These are phyloP conservation scores for Parasitella parasitica DNA, from an alignment of 371 early-diverging fungal species.

Conservation along the genomic window DNA sequence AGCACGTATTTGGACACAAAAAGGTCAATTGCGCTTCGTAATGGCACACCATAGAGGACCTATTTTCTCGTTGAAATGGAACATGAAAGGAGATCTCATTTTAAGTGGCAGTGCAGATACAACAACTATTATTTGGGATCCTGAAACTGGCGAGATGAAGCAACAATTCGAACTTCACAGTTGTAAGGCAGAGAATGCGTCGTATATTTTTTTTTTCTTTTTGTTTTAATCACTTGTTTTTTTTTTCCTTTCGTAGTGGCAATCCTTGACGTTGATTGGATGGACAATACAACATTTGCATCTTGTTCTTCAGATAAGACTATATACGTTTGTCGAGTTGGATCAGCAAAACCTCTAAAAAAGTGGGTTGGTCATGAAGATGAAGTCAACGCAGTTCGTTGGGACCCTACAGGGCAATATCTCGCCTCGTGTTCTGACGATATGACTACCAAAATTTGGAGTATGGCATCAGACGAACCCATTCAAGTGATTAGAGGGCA, in stretches of 20 bases:
- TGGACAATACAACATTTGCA: constrained; percentile 88
- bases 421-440: constrained; percentile 95
- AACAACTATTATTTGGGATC: constrained; percentile 86
- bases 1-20: constrained; percentile 83
- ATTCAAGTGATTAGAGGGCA: constrained; percentile 71
- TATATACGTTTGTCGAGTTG: constrained; percentile 81
- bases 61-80: constrained; percentile 89
- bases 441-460: constrained; percentile 73
- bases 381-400: constrained; percentile 88
- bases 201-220: too few relatives aligned
- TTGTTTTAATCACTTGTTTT: too few relatives aligned
- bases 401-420: constrained; percentile 81
- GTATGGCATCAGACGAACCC: constrained; percentile 38
- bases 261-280: constrained; percentile 93
- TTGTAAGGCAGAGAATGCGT: constrained; percentile 46
- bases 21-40: constrained; percentile 62
- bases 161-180: constrained; percentile 80
- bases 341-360: constrained; percentile 62
- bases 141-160: constrained; percentile 70
- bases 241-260: too few relatives aligned
- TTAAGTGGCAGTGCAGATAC: constrained; percentile 83
- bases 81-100: constrained; percentile 74
- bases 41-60: constrained; percentile 81
- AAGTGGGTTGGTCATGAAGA: constrained; percentile 79
- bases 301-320: constrained; percentile 85